A percentile compares a stretch with the other conserved stretches of the same genome.
Conservation (phyloP, 768 basidiomycete genomes). For the Suillus clintonianus region DNA sequence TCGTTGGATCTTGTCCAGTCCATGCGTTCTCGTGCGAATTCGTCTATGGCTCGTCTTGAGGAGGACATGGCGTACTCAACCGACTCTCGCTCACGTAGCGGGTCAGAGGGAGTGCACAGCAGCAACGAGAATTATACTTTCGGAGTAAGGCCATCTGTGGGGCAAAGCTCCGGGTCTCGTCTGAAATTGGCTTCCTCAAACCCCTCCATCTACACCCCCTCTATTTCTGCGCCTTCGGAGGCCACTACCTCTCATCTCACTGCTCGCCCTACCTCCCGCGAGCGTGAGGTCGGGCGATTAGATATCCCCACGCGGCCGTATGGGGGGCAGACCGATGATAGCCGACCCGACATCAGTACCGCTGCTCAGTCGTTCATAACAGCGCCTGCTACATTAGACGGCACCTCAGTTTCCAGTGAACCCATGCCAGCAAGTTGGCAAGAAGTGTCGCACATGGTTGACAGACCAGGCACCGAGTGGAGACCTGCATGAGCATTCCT, state of each 20-base stretch:
- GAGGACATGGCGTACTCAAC: conserved; percentile 46
- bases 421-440: conserved; percentile 52
- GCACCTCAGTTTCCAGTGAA: conserved; percentile 54
- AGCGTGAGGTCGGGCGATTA: conserved; percentile 20
- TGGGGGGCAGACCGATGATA: conserved; percentile 29
- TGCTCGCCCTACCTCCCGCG: conserved; percentile 14
- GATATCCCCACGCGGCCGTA: conserved; percentile 27
- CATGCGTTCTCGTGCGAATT: conserved; percentile 57
- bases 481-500: conserved; percentile 37
- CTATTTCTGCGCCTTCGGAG: conserved; percentile 26
- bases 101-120: conserved; percentile 47
- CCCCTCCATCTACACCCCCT: conserved; percentile 10
- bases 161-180: conserved; percentile 16
- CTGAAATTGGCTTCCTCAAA: conserved; percentile 17
- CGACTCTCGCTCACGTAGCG: conserved; percentile 39
- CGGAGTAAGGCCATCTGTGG: conserved; percentile 34
- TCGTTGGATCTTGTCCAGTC: conserved; percentile 58
- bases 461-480: conserved; percentile 40
- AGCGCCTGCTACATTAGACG: conserved; percentile 58
- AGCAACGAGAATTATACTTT: conserved; percentile 76
- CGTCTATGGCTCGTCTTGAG: conserved; percentile 70
- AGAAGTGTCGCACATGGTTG: conserved; percentile 44
- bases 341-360: conserved; percentile 66
- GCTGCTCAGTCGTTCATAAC: conserved; percentile 72
- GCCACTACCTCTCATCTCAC: conserved; percentile 26